These are phyloP conservation scores for Blastomyces emzantsi DNA, from an alignment of 2,329 filamentous ascomycete genomes.

Conservation along the genomic window DNA sequence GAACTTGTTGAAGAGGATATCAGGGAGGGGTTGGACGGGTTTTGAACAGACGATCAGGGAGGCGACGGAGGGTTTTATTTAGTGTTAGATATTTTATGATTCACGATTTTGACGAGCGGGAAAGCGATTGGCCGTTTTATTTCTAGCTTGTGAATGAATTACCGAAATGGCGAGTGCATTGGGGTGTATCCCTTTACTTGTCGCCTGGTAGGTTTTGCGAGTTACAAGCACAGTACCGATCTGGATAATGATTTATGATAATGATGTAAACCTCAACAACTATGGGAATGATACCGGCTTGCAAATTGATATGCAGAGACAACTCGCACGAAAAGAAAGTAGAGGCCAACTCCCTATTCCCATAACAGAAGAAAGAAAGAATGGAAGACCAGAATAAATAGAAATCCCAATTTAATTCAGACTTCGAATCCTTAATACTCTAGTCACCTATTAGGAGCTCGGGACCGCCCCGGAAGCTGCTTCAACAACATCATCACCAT, in stretches of 20 bases:
- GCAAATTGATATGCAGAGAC: background rate
- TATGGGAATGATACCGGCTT: background rate
- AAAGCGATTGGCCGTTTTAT: background rate
- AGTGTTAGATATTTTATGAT: background rate
- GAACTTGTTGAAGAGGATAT: conserved; percentile 24
- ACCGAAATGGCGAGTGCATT: background rate
- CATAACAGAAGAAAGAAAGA: background rate
- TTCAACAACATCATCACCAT: conserved; percentile 45
- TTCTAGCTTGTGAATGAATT: background rate
- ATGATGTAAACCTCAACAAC: background rate
- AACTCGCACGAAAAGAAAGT: background rate
- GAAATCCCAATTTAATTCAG: background rate
- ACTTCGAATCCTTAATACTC: background rate
- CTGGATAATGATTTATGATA: background rate
- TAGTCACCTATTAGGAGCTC: background rate
- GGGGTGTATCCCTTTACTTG: no score
- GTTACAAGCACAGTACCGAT: background rate
- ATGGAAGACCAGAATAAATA: background rate
- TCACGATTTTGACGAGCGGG: background rate
- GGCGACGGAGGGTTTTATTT: conserved; percentile 6
- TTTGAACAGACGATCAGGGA: conserved; percentile 20
- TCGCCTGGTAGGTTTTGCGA: no score
- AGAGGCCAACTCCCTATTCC: background rate
- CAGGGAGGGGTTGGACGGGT: conserved; percentile 23
- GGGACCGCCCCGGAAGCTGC: conserved; percentile 25